phyloP scores from a whole-genome alignment of 225 moss, liverwort and hornwort species.

The Pseudoscleropodium purum region DNA sequence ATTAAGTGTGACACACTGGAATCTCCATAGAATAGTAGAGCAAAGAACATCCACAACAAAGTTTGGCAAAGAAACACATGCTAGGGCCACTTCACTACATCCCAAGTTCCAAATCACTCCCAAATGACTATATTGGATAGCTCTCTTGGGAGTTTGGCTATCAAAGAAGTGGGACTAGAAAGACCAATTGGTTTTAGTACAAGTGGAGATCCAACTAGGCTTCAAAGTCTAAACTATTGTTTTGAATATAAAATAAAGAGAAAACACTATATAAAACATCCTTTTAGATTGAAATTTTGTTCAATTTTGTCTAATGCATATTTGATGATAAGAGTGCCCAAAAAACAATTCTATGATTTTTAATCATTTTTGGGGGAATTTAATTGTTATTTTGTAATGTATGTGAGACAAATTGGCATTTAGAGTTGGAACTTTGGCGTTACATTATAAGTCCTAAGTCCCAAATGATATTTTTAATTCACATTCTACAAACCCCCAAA shows the following conservation, averaged over 20 bases:
- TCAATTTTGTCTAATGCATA: no score
- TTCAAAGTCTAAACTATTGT: neutral
- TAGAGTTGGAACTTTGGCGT: neutral
- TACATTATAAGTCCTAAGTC: rapidly evolving
- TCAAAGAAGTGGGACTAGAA: rapidly evolving
- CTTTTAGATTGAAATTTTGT: neutral
- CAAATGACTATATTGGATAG: neutral
- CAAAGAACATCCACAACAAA: neutral
- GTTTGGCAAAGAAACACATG: neutral
- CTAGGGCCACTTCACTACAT: neutral
- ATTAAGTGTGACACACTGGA: no score
- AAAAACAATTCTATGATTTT: neutral
- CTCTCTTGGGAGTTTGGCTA: neutral
- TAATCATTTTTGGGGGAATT: rapidly evolving
- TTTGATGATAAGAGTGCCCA: neutral
- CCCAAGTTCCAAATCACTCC: no score
- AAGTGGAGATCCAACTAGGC: neutral
- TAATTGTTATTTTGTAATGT: neutral
- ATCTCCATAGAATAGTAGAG: neutral
- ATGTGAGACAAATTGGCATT: neutral
- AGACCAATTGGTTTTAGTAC: neutral
- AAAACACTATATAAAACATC: no score
- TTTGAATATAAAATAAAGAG: neutral
- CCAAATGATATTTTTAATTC: neutral
- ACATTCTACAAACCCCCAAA: neutral